Base-by-base conservation (phyloP, 106 monocot genomes). In the Dioscorea dumetorum region DNA sequence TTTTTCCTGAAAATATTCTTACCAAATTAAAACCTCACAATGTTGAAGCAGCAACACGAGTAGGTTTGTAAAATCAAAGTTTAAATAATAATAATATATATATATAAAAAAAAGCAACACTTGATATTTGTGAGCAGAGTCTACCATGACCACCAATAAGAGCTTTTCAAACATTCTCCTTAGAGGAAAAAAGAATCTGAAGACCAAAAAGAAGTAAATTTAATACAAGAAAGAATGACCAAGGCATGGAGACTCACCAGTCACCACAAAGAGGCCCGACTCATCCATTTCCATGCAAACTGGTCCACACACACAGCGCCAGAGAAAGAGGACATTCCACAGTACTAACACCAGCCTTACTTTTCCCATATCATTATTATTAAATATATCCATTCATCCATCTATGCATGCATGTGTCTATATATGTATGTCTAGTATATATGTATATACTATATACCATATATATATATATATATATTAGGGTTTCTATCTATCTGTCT, bases 321-420 rank as follows among this genome's bases (percentile, higher is more conserved):
- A 56, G 19, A 56, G n/a, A 19, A 41, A 41, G 41, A 41, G 64
- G 24, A 54, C 52, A 49, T 50, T 51, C 50, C 24, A 50, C 60
- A 63, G 60, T 60, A 49, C 35, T 18, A 48, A 64, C 35, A 64
- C 64, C 64, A 64, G 48, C 64, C 48, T 64, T 64, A 48, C 33
- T 41, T n/a, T 41, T 48, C 23, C 10, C 10, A 62, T 16, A 62
- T 28, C 12, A 62, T 14, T 28, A 62, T 28, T 28, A 28, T 28
- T 28, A 28, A 28, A 61, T 61, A 31, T 22, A 62, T 41, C 10
- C 41, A 41, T 41, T 41, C 10, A 41, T 6, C 41, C 10, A 41
- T 41, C 41, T 41, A 6, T 41, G 41, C 10, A 41, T 41, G 23
- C 24, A 31, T 31, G 23, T 28, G 12, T 33, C 1, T 62, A 12